phyloP scores from a whole-genome alignment of 2,329 filamentous ascomycete species.

The Didymosphaeria variabile region DNA sequence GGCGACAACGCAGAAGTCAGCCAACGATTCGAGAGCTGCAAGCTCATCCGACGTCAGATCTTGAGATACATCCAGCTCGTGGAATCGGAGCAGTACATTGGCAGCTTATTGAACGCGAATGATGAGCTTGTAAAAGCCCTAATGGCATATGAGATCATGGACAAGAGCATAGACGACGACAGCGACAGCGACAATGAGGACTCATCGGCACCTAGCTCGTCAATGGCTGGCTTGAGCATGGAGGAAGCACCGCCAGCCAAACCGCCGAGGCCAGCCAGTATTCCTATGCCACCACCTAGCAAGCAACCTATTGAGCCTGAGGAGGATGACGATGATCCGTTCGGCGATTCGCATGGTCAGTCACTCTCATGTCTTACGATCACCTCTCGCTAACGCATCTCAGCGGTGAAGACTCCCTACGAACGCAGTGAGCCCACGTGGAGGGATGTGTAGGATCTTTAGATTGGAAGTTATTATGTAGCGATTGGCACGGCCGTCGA shows the following conservation, averaged over 20 bases:
- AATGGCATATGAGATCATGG: conserved; percentile 93
- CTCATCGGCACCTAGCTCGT: conserved; percentile 35
- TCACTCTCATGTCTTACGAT: background rate
- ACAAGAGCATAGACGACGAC: conserved; percentile 81
- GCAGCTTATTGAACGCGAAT: conserved; percentile 89
- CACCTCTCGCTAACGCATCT: conserved; percentile 19
- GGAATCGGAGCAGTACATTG: conserved; percentile 88
- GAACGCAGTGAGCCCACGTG: conserved; percentile 46
- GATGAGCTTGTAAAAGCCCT: conserved; percentile 93
- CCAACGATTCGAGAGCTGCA: conserved; percentile 84
- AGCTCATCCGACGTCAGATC: conserved; percentile 82
- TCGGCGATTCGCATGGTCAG: conserved; percentile 78
- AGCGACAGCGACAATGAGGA: conserved; percentile 68
- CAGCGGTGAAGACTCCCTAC: conserved; percentile 64
- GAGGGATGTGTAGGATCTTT: conserved; percentile 50
- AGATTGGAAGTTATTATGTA: background rate
- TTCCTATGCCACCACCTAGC: conserved; percentile 47
- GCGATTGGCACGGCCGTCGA: background rate
- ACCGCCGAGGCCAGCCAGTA: conserved; percentile 57
- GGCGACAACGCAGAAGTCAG: conserved; percentile 82
- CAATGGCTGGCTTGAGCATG: conserved; percentile 57
- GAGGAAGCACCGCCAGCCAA: conserved; percentile 57
- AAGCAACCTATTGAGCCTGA: conserved; percentile 62
- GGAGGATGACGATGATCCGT: conserved; percentile 79
- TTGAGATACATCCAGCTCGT: conserved; percentile 92